A percentile compares a stretch with the other conserved stretches of the same genome.
phyloP scores from a whole-genome alignment of 257 asterid genomes.

The Solanum piurae region DNA sequence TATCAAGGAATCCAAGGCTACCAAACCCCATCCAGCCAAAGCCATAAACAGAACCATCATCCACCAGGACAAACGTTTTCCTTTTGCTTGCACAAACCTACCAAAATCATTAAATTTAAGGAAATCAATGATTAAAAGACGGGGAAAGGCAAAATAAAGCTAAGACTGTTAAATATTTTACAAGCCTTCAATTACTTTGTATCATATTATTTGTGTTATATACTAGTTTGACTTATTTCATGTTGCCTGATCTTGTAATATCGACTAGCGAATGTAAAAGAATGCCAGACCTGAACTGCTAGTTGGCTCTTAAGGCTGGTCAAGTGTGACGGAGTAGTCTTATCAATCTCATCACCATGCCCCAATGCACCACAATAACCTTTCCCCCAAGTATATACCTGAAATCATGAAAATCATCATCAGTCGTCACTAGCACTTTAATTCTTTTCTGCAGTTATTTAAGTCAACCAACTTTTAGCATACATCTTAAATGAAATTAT shows the following conservation, averaged over 20 bases:
- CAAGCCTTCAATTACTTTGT: background rate
- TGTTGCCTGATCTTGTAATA: background rate
- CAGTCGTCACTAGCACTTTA: background rate
- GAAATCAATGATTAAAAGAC: no score
- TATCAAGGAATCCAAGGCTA: constrained; percentile 69
- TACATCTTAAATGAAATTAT: background rate
- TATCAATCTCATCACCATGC: constrained; percentile 73
- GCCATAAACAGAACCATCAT: constrained; percentile 60
- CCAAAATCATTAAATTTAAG: background rate
- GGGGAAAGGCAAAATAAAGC: background rate
- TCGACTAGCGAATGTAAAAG: background rate
- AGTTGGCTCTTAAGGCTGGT: constrained; percentile 41
- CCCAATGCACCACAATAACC: constrained; percentile 92
- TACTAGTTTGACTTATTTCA: background rate
- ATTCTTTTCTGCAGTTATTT: background rate
- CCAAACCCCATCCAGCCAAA: constrained; percentile 91
- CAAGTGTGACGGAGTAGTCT: constrained; percentile 52
- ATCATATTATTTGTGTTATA: background rate
- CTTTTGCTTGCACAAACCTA: constrained; percentile 85
- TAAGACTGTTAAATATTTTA: background rate
- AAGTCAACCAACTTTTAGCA: background rate
- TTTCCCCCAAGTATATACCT: constrained; percentile 92
- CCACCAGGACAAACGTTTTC: constrained; percentile 62
- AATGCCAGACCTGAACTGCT: constrained; percentile 58
- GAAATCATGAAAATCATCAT: background rate